Percentiles rank a stretch among this genome's conserved stretches.
phyloP scores from a whole-genome alignment of 768 basidiomycete genomes.

The Collybia mongolica region DNA sequence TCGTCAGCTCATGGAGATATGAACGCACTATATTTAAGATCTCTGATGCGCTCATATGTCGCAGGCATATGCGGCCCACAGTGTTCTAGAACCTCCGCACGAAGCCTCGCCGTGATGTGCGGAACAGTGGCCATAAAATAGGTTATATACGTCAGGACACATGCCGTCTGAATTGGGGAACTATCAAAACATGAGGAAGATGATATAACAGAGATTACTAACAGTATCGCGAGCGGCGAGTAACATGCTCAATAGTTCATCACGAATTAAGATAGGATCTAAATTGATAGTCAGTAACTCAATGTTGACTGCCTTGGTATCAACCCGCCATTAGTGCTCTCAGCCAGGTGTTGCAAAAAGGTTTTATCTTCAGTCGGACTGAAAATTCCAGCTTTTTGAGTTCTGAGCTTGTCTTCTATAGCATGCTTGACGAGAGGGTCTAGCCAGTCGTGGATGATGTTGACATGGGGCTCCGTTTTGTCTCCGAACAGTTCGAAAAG shows the following conservation, averaged over 20 bases:
- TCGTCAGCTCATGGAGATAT: not conserved
- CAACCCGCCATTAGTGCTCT: constrained; percentile 57
- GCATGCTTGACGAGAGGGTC: constrained; percentile 62
- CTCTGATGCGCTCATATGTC: constrained; percentile 54
- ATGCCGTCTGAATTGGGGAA: constrained; percentile 51
- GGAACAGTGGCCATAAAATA: constrained; percentile 73
- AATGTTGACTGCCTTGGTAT: not conserved
- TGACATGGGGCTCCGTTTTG: constrained; percentile 44
- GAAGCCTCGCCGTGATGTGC: constrained; percentile 48
- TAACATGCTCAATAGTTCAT: constrained; percentile 76
- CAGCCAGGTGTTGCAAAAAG: constrained; percentile 66
- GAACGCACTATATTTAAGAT: constrained; percentile 62
- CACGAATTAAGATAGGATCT: constrained; percentile 70
- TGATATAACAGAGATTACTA: constrained; percentile 17
- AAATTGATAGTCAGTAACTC: constrained; percentile 4
- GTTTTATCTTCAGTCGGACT: constrained; percentile 50
- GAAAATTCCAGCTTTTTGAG: constrained; percentile 34
- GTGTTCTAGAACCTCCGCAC: constrained; percentile 57
- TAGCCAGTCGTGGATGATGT: constrained; percentile 55
- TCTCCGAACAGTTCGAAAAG: constrained; percentile 59
- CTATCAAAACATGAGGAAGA: not conserved
- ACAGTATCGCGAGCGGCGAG: constrained; percentile 81
- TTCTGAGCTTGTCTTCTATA: constrained; percentile 41
- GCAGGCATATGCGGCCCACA: constrained; percentile 49
- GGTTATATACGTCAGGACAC: constrained; percentile 63